These are phyloP conservation scores for Artemisia tridentata DNA, from an alignment of 129 eudicot species.

Conservation along the genomic window DNA sequence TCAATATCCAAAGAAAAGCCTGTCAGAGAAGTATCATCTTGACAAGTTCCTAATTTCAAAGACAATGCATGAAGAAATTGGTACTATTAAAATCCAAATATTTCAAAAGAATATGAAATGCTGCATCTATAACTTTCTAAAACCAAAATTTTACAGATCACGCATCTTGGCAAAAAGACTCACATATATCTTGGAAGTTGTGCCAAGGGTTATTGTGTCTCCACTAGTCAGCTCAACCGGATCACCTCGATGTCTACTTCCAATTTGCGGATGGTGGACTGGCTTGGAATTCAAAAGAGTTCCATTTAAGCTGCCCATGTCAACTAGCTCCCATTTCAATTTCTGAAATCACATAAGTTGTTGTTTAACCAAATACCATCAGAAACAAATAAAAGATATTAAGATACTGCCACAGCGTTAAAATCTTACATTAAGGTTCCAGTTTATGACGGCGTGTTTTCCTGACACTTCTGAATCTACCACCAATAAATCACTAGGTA, in stretches of 20 bases:
- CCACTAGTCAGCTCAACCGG: conserved; percentile 80
- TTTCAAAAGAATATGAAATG: background rate
- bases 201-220: conserved; percentile 85
- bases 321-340: conserved; percentile 92
- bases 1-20: too few species aligned
- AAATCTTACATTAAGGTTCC: conserved; percentile 67
- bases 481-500: conserved; percentile 68
- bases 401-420: background rate
- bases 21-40: too few species aligned
- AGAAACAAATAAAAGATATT: conserved; percentile 3
- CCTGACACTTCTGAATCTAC: conserved; percentile 97
- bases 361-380: conserved; percentile 14
- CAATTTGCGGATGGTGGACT: conserved; percentile 59
- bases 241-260: conserved; percentile 87
- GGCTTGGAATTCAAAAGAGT: conserved; percentile 71
- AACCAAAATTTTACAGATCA: background rate
- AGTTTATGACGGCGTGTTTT: conserved; percentile 81
- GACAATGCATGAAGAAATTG: background rate
- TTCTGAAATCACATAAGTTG: conserved; percentile 49
- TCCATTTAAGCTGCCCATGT: conserved; percentile 97
- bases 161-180: conserved; percentile 24
- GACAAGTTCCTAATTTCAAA: background rate
- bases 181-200: conserved; percentile 77
- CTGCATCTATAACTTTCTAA: background rate
- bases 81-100: background rate